phyloP scores from a whole-genome alignment of 257 asterid species.

The Anisodus acutangulus region DNA sequence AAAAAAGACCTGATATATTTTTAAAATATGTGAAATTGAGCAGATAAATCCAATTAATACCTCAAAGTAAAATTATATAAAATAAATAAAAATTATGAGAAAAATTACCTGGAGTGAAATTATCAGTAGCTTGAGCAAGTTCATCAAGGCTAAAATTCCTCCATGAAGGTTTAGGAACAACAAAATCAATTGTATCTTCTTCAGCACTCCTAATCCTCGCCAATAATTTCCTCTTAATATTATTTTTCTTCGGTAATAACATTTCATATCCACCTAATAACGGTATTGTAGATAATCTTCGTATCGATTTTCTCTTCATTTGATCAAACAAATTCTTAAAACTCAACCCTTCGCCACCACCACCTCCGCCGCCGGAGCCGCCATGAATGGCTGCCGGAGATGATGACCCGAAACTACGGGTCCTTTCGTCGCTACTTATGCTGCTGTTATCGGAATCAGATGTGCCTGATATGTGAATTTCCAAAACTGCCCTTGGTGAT shows the following conservation, averaged over 20 bases:
- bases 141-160: conserved; percentile 60
- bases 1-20: too few species aligned
- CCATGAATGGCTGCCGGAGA: neutral
- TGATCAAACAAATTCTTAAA: conserved; percentile 58
- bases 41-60: too few species aligned
- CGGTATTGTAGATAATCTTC: conserved; percentile 44
- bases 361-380: neutral
- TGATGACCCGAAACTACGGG: conserved; percentile 43
- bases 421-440: conserved; percentile 42
- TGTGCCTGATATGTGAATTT: conserved; percentile 50
- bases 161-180: conserved; percentile 81
- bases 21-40: too few species aligned
- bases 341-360: conserved; percentile 39
- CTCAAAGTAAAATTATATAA: neutral
- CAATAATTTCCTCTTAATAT: conserved; percentile 44
- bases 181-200: conserved; percentile 49
- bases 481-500: conserved; percentile 86
- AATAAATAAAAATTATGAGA: neutral
- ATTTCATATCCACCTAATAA: conserved; percentile 41
- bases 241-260: conserved; percentile 47
- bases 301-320: conserved; percentile 54
- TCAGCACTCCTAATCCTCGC: conserved; percentile 64
- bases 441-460: conserved; percentile 51
- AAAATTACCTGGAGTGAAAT: conserved; percentile 62
- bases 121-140: conserved; percentile 66